Evolutionary conservation across 2,329 filamentous ascomycete species (phyloP).

Genomic region (Aureobasidium subglaciale): DNA sequence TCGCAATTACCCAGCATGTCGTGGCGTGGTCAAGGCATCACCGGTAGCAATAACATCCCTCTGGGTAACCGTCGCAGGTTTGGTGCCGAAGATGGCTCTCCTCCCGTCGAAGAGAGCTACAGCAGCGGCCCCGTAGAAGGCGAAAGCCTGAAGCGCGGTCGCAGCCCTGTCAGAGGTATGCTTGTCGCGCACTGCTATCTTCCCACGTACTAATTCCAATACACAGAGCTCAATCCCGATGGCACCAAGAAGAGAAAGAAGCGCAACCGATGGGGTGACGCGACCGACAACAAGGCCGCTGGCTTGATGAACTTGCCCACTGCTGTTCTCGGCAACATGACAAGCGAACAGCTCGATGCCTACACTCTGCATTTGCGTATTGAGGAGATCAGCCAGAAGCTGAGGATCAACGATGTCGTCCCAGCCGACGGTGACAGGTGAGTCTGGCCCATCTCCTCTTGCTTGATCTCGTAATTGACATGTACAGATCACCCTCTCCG

Average conservation of each 20-base stretch:
- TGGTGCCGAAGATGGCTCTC: conserved; percentile 45
- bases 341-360: conserved; percentile 93
- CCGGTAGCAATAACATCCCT: conserved; percentile 96
- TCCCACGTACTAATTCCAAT: conserved; percentile 18
- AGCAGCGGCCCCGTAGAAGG: conserved; percentile 68
- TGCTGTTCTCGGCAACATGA: conserved; percentile 96
- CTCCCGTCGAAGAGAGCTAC: conserved; percentile 58
- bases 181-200: conserved; percentile 20
- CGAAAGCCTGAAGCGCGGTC: conserved; percentile 71
- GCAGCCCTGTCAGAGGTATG: conserved; percentile 78
- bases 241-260: conserved; percentile 89
- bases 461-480: neutral
- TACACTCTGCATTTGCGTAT: conserved; percentile 95
- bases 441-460: conserved; percentile 31
- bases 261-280: conserved; percentile 97
- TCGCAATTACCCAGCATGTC: conserved; percentile 41
- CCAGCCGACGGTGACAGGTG: conserved; percentile 94
- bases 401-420: conserved; percentile 97
- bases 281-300: conserved; percentile 95
- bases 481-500: conserved; percentile 78
- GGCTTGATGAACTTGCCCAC: conserved; percentile 96
- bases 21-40: conserved; percentile 72
- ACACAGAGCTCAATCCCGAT: conserved; percentile 46
- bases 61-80: conserved; percentile 79
- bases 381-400: conserved; percentile 98